phyloP scores from a whole-genome alignment of 2,329 filamentous ascomycete genomes.

The Alternaria novae-zelandiae region DNA sequence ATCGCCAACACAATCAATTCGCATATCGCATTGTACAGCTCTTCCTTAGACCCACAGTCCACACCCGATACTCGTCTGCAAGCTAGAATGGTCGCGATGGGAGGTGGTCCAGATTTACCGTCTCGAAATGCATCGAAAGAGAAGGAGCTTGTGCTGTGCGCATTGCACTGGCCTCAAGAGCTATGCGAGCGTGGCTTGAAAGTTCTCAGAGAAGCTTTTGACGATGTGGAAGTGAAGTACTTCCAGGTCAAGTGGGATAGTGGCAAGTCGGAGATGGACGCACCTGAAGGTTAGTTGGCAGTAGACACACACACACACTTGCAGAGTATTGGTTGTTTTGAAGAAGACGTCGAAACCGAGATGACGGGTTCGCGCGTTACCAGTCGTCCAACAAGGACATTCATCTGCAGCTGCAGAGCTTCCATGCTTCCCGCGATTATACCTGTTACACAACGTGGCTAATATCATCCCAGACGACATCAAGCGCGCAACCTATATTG shows the following conservation, averaged over 20 bases:
- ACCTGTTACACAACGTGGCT: not conserved
- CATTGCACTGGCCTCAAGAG: conserved; percentile 50
- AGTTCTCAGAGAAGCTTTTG: conserved; percentile 37
- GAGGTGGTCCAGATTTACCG: conserved; percentile 49
- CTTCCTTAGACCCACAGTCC: not conserved
- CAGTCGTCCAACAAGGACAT: not conserved
- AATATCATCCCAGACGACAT: conserved; percentile 43
- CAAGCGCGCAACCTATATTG: conserved; percentile 54
- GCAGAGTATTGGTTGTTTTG: not conserved
- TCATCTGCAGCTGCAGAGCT: not conserved
- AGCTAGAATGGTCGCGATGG: conserved; percentile 50
- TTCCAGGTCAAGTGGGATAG: conserved; percentile 33
- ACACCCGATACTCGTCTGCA: not conserved
- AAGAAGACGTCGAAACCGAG: not conserved
- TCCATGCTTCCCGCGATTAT: not conserved
- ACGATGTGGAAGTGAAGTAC: conserved; percentile 41
- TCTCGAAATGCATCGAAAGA: conserved; percentile 32
- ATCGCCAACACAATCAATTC: not conserved
- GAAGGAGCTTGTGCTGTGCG: conserved; percentile 49
- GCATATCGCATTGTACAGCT: not conserved
- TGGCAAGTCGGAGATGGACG: conserved; percentile 45
- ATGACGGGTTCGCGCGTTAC: not conserved
- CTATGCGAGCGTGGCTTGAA: conserved; percentile 25
- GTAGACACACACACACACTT: not conserved
- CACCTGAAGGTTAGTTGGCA: conserved; percentile 50